phyloP scores from a whole-genome alignment of 208 protist genomes.

The Leishmania lainsoni region DNA sequence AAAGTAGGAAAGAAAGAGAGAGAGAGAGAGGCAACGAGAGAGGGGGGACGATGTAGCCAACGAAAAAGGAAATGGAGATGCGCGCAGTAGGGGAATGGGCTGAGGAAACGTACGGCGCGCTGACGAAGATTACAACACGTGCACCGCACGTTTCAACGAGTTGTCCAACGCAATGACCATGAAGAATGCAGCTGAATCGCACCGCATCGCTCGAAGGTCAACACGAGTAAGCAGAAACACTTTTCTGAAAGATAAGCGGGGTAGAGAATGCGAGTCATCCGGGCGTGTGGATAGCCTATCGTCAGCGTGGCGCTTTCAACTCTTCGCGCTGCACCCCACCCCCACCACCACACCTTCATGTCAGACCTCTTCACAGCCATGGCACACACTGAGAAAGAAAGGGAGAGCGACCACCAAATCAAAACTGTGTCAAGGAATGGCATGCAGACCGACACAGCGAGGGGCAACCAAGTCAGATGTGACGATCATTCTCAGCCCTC shows the following conservation, averaged over 20 bases:
- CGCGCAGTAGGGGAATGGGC: background rate
- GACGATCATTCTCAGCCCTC: too few species aligned
- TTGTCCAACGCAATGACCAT: background rate
- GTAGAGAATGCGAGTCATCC: too few species aligned
- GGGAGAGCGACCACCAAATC: background rate
- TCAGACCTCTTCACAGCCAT: background rate
- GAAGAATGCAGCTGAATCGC: background rate
- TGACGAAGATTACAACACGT: background rate
- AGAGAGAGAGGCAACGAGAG: background rate
- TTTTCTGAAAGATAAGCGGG: too few species aligned
- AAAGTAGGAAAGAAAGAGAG: background rate
- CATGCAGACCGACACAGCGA: background rate
- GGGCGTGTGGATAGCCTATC: too few species aligned
- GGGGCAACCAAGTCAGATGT: too few species aligned
- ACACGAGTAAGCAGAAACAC: too few species aligned
- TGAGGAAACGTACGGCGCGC: background rate
- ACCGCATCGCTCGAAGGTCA: background rate
- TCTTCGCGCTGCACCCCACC: too few species aligned
- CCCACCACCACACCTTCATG: too few species aligned
- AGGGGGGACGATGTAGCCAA: background rate
- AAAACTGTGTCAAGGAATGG: background rate
- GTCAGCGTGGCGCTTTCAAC: too few species aligned
- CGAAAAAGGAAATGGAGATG: background rate
- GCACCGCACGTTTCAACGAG: background rate
- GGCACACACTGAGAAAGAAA: conserved; percentile 2